Evolutionary conservation across 805 yeast species (phyloP), one percentile per base, ranked within the genome.

Genomic region (Ogataea nonfermentans): DNA sequence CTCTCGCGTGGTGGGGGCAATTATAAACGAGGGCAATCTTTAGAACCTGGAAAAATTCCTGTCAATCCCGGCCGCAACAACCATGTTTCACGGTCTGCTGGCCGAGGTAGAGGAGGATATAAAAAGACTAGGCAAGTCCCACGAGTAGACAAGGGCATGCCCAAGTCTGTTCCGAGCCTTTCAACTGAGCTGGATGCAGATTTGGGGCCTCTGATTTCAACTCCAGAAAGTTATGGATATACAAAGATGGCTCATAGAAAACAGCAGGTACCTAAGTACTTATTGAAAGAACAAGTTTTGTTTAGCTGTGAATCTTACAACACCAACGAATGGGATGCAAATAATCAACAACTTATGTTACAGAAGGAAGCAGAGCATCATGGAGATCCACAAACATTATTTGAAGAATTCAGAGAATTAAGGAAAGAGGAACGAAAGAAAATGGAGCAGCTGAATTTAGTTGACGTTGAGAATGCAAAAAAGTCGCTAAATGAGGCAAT

Each of bases 401-500:
- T 84, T 59, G 95, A 86, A 50, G 78, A 79, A 32, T 74, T 87
- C 40, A 90, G 81, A 52, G 72, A 66, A 36, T 71, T 85, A 78
- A 71, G 96, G 41, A 89, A 82, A 12, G 59, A 57, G 6, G 98
- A 90, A 62, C 69, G 98, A 42, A 63, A 64, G 29, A 71, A 77
- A 40, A 89, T 90, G 96, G 96, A 89, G 54, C 62, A 67, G 1
- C 64, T 78, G 41, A 95, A 95, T 1, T 65, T 88, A 4, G 96
- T 93, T 3, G 99, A 93, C 60, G 82, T 81, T 31, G 95, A 87
- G 48, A 89, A 88, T 47, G 78, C 76, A 0, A 77, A 88, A 29
- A 88, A 89, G 61, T 80, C 82, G 40, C 68, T 93, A n/a, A 80
- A 77, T 44, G 95, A 91, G 44, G 99, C 98, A 1, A 87, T 93